Conservation (phyloP, 2,329 filamentous ascomycete genomes). For the Scopulariopsis brevicaulis region DNA sequence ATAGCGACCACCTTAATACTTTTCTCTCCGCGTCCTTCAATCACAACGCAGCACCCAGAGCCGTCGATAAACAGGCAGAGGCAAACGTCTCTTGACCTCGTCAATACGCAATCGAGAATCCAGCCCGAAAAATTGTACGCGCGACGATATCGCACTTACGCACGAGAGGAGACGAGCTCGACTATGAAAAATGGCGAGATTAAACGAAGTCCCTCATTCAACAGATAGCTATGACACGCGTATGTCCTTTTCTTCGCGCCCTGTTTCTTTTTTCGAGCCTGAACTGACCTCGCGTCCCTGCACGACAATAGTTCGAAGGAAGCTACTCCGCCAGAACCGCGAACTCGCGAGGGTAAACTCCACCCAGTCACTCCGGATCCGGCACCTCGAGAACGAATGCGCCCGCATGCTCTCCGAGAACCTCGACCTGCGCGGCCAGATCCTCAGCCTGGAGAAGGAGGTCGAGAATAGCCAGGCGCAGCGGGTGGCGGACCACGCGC, state of each 20-base stretch:
- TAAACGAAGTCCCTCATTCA: constrained; percentile 63
- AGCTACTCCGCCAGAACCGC: constrained; percentile 73
- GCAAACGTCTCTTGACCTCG: not conserved
- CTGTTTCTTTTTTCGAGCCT: not conserved
- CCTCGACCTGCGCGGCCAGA: constrained; percentile 57
- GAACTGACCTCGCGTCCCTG: not conserved
- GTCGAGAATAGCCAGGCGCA: constrained; percentile 49
- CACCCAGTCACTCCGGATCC: constrained; percentile 64
- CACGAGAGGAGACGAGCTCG: not conserved
- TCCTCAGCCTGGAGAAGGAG: constrained; percentile 58
- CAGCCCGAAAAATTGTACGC: not conserved
- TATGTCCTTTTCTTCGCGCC: constrained; percentile 20
- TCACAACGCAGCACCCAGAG: not conserved
- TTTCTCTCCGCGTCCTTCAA: not conserved
- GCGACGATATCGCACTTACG: not conserved
- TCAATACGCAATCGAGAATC: not conserved
- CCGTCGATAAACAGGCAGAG: not conserved
- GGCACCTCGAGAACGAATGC: constrained; percentile 64
- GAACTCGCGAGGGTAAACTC: constrained; percentile 75
- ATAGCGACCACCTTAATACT: not conserved
- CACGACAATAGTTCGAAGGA: constrained; percentile 53
- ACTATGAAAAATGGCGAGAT: constrained; percentile 57
- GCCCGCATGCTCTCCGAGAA: constrained; percentile 70
- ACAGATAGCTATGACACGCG: constrained; percentile 60
- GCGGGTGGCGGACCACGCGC: constrained; percentile 52